phyloP scores from a whole-genome alignment of 345 rosid genomes.

The Moricandia arvensis region DNA sequence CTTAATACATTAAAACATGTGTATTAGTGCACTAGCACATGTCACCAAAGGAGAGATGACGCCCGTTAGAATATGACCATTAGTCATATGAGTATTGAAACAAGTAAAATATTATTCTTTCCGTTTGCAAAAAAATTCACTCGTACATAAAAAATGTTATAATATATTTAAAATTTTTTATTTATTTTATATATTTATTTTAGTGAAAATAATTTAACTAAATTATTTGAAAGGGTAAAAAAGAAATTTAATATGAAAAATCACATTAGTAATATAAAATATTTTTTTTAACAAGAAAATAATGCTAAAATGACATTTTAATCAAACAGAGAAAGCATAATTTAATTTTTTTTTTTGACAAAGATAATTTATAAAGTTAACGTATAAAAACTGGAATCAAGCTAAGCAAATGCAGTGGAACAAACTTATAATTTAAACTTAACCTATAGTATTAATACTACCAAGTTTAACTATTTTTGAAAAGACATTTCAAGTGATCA shows the following conservation, averaged over 20 bases:
- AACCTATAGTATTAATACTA: neutral
- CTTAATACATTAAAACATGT: constrained; percentile 14
- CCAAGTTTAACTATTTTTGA: neutral
- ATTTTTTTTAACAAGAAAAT: too few species aligned
- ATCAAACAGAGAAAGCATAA: too few species aligned
- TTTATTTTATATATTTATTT: too few species aligned
- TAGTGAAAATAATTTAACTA: too few species aligned
- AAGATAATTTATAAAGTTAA: neutral
- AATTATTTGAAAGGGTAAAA: too few species aligned
- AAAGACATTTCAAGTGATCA: neutral
- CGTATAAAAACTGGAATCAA: neutral
- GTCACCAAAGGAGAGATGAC: neutral
- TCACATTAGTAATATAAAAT: too few species aligned
- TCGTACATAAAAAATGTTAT: too few species aligned
- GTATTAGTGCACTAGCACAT: constrained; percentile 21
- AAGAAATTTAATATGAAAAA: too few species aligned
- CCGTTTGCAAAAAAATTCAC: too few species aligned
- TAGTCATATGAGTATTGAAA: neutral
- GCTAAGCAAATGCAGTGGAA: neutral
- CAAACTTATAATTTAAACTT: neutral
- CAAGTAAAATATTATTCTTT: neutral
- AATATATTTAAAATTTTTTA: too few species aligned
- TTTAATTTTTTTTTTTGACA: neutral
- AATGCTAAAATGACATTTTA: too few species aligned
- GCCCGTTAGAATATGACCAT: neutral